Evolutionary conservation across 306 rosid species (phyloP), one percentile per base, ranked within the genome.

Genomic region (Sindora glabra): DNA sequence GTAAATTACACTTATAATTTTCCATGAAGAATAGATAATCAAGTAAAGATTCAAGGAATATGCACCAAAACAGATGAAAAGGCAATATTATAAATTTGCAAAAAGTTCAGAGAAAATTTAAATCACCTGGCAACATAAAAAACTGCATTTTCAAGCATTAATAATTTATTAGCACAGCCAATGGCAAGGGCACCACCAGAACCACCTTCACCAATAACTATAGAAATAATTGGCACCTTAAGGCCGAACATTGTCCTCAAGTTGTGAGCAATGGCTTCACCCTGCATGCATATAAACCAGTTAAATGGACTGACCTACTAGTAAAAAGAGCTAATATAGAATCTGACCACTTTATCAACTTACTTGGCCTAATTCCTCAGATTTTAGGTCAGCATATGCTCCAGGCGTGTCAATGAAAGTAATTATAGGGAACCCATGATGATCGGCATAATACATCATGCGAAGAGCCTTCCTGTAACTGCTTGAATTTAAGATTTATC

Each of bases 141-240:
- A 69, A 92, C 96, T 52, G 96, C 82, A 86, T 89, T 92, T 74
- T 92, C 99, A 69, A 92, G 99, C 99, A 92, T 89, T 38, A 92
- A 73, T 76, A 92, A 67, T 73, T 82, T 92, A 79, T 89, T 92
- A 51, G 84, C 99, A 80, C 99, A 92, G 48, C 90, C 99, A 56
- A 92, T 92, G 69, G 96, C 99, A 56, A 92, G 96, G 44, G 99
- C 99, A 71, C 99, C 99, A 59, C 99, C 99, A 60, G 99, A 92
- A 49, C 99, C 99, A 59, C 99, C 99, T 86, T 92, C 99, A 51
- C 99, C 99, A 40, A 92, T 86, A 77, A 92, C 95, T 39, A 92
- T 86, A 30, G 96, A 86, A 44, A 92, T 18, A 59, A 92, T 36
- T 21, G 99, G 99, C 65, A 92, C 96, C 81, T 89, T 92, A 71